phyloP scores from a whole-genome alignment of 108 stramenopile species.

The Conticribra guillardii region DNA sequence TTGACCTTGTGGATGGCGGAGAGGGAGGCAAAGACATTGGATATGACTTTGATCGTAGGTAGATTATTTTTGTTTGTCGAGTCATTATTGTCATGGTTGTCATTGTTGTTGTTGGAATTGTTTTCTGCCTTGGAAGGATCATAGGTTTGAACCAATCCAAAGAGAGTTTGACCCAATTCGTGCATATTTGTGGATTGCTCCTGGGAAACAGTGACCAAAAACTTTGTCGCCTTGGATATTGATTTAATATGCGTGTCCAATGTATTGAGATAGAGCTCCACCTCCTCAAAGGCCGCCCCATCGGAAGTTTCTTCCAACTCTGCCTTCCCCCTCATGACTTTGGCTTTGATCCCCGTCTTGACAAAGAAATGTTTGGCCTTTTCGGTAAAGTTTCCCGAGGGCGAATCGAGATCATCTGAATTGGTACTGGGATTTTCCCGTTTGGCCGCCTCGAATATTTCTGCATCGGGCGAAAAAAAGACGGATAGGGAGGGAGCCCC shows the following conservation, averaged over 20 bases:
- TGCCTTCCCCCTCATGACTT: slow-evolving; percentile 47
- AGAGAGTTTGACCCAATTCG: slow-evolving; percentile 84
- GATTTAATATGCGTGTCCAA: slow-evolving; percentile 75
- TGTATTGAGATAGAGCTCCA: slow-evolving; percentile 64
- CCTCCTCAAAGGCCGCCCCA: slow-evolving; percentile 70
- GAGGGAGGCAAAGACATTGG: slow-evolving; percentile 63
- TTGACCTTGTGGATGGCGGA: slow-evolving; percentile 66
- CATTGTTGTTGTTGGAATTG: slow-evolving; percentile 5
- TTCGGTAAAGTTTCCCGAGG: slow-evolving; percentile 35
- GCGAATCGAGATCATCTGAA: slow-evolving; percentile 12
- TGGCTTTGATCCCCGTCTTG: slow-evolving; percentile 55
- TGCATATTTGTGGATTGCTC: slow-evolving; percentile 68
- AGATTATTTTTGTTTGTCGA: slow-evolving; percentile 41
- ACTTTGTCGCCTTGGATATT: slow-evolving; percentile 70
- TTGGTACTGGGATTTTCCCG: slow-evolving; percentile 52
- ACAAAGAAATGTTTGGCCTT: slow-evolving; percentile 64
- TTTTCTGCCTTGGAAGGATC: slow-evolving; percentile 33
- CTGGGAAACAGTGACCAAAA: slow-evolving; percentile 69
- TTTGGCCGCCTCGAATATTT: slow-evolving; percentile 65
- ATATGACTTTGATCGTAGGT: slow-evolving; percentile 46
- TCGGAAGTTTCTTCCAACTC: slow-evolving; percentile 68
- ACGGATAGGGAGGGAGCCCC: slow-evolving; percentile 70
- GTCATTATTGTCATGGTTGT: slow-evolving; percentile 7
- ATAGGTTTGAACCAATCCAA: slow-evolving; percentile 68
- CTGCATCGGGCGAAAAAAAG: slow-evolving; percentile 81